Evolutionary conservation across 2,329 filamentous ascomycete genomes (phyloP).

Genomic region (Aspergillus sp.): DNA sequence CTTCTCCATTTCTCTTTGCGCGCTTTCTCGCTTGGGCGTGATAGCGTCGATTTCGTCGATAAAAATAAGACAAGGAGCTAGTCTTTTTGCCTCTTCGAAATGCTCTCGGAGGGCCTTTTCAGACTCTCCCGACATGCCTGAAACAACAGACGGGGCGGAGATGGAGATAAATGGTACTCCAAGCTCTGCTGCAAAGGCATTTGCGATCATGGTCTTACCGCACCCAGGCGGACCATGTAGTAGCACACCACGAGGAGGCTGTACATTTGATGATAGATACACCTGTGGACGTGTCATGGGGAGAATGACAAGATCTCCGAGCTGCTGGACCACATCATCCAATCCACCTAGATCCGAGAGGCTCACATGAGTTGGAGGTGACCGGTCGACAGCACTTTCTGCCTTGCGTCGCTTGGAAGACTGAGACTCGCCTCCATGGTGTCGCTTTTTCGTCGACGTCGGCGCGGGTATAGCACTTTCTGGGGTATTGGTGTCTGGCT

Average conservation of each 20-base stretch:
- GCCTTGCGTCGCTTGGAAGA: constrained; percentile 68
- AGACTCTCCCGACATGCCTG: constrained; percentile 86
- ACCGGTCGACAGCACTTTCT: constrained; percentile 61
- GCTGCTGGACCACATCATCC: constrained; percentile 69
- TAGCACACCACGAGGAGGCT: constrained; percentile 74
- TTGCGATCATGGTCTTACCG: constrained; percentile 82
- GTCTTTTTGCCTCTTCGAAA: constrained; percentile 83
- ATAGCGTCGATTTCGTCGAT: constrained; percentile 93
- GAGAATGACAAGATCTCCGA: constrained; percentile 73
- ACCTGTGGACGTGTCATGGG: constrained; percentile 71
- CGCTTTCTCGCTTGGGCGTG: constrained; percentile 80
- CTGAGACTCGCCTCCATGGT: constrained; percentile 66
- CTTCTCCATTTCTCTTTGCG: constrained; percentile 87
- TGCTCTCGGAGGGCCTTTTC: constrained; percentile 84
- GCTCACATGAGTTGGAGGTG: constrained; percentile 68
- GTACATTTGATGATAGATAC: constrained; percentile 68
- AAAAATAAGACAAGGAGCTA: constrained; percentile 88
- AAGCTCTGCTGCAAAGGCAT: constrained; percentile 76
- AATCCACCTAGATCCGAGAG: constrained; percentile 77
- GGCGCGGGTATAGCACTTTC: constrained; percentile 34
- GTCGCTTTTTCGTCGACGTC: constrained; percentile 58
- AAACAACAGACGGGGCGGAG: constrained; percentile 80
- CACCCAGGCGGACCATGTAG: constrained; percentile 84
- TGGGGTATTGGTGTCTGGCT: constrained; percentile 33
- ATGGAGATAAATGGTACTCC: constrained; percentile 80